phyloP scores from a whole-genome alignment of 495 filamentous ascomycete species.

The Aspergillus carlsbadensis region DNA sequence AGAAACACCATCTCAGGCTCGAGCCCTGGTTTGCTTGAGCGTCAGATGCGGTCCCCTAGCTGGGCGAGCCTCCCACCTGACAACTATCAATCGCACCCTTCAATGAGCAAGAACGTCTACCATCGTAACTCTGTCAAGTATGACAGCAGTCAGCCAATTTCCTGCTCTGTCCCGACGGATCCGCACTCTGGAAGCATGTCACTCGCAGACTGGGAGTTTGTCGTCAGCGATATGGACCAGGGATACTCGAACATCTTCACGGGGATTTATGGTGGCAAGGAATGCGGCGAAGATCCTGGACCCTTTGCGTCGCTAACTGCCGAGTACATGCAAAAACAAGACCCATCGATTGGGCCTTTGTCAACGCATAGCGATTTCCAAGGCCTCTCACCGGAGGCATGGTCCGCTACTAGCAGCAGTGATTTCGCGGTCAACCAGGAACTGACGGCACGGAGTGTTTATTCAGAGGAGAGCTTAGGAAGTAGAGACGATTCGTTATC shows the following conservation, averaged over 20 bases:
- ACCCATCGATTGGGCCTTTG: slow-evolving; percentile 16
- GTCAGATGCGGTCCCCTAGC: slow-evolving; percentile 38
- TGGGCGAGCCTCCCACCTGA: slow-evolving; percentile 43
- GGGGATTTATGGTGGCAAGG: slow-evolving; percentile 74
- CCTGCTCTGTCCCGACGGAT: slow-evolving; percentile 34
- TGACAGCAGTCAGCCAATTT: slow-evolving; percentile 29
- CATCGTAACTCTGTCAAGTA: slow-evolving; percentile 25
- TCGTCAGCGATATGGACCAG: slow-evolving; percentile 74
- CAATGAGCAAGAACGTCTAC: slow-evolving; percentile 9
- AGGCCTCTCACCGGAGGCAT: slow-evolving; percentile 39
- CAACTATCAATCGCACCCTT: slow-evolving; percentile 20
- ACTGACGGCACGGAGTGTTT: slow-evolving; percentile 62
- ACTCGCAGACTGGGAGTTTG: slow-evolving; percentile 73
- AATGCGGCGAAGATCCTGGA: slow-evolving; percentile 47
- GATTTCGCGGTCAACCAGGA: slow-evolving; percentile 36
- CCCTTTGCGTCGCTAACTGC: slow-evolving; percentile 44
- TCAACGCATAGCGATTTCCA: slow-evolving; percentile 30
- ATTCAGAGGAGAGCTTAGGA: slow-evolving; percentile 74
- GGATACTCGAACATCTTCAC: slow-evolving; percentile 80
- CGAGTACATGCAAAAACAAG: slow-evolving; percentile 35
- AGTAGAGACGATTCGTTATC: slow-evolving; percentile 44
- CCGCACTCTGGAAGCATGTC: slow-evolving; percentile 41
- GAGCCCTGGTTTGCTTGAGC: slow-evolving; percentile 24
- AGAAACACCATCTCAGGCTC: slow-evolving; percentile 39
- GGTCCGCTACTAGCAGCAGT: slow-evolving; percentile 41